These are phyloP conservation scores for Quercus tomentella DNA, from an alignment of 331 rosid species.

Conservation along the genomic window DNA sequence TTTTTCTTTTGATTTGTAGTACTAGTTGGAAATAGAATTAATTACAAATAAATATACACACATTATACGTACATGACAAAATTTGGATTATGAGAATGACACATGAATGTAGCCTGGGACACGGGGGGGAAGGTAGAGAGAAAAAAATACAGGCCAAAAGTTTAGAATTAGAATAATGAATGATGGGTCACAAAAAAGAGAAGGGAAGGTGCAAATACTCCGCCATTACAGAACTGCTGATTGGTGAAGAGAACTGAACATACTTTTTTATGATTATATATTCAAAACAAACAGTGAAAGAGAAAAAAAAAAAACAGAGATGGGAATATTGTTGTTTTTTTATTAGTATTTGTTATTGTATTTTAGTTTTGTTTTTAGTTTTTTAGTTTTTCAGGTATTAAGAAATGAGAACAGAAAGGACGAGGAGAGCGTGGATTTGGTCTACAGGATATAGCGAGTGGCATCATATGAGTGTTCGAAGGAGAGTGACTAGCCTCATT, in stretches of 20 bases:
- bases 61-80: neutral
- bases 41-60: no score
- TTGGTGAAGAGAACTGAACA: neutral
- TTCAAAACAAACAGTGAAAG: neutral
- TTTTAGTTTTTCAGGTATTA: slow-evolving; percentile 15
- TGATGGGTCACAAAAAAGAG: no score
- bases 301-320: slow-evolving; percentile 12
- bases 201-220: neutral
- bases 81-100: neutral
- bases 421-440: slow-evolving; percentile 26
- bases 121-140: neutral
- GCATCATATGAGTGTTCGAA: slow-evolving; percentile 1
- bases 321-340: neutral
- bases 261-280: neutral
- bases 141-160: neutral
- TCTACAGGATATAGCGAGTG: slow-evolving; percentile 22
- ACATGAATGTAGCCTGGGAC: neutral
- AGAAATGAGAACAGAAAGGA: slow-evolving; percentile 15
- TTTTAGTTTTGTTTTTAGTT: slow-evolving; percentile 2
- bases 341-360: neutral
- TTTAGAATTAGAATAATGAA: no score
- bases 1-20: neutral
- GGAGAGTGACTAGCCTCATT: slow-evolving; percentile 43
- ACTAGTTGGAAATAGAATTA: neutral
- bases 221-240: slow-evolving; percentile 18